Base-by-base conservation (phyloP, 257 asterid genomes). In the Solanum sejunctum region DNA sequence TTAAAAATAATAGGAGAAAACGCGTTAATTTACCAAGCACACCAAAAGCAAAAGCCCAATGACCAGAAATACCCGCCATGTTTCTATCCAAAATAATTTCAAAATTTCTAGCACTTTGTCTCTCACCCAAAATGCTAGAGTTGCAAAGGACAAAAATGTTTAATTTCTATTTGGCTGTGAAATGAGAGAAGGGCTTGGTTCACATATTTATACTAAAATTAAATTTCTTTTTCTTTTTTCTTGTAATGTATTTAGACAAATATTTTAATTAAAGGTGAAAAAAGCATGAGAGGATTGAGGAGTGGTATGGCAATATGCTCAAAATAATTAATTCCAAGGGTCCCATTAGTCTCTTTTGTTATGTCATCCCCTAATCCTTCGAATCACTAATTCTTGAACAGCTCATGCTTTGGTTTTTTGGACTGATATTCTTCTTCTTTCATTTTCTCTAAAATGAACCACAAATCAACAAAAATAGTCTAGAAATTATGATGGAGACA, bases 21-120 rank as follows among this genome's bases (percentile, higher is more conserved):
- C 18, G 18, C 3, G 43, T 12, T 21, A 52, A 20, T 36, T 23
- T 90, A 92, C 94, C 93, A 83, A 90, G 88, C 49, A 92, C 86
- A 87, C 94, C 94, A 86, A 92, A 90, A 18, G 87, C 84, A 80
- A 90, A 89, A 72, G 89, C 91, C 89, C 87, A 86, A 0, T 86
- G 86, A 84, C 39, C 82, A 75, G 82, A 75, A 49, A 75, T 75
- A 13, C 45, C 82, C 12, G 82, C 43, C 82, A 75, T 13, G 41
- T 73, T 75, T 75, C 21, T 75, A 49, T 15, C 60, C 39, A 75
- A 75, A 32, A 73, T 5, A 13, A 73, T 73, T 73, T 41, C 60
- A 47, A 47, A 47, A 73, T 73, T 13, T 47, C n/a, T 73, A 47
- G 58, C 81, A 47, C 81, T 43, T 3, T 73, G 15, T 73, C 60